A percentile compares a stretch with the other conserved stretches of the same genome.
Evolutionary conservation across 1,284 basidiomycete genomes (phyloP).

Genomic region (Thelephora terrestris): DNA sequence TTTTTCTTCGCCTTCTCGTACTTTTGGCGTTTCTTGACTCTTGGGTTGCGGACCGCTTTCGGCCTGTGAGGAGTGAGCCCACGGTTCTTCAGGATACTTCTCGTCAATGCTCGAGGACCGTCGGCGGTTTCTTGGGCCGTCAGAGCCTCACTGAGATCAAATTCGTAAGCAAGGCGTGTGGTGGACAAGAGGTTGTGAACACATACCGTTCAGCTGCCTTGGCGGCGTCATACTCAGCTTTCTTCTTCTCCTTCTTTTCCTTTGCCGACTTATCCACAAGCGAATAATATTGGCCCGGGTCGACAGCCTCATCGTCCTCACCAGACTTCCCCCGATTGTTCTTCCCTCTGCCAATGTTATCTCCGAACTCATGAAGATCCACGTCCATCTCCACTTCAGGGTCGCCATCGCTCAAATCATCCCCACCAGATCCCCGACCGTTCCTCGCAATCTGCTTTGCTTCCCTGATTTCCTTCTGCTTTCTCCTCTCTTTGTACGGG

Average conservation of each 20-base stretch:
- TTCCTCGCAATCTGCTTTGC: slow-evolving; percentile 39
- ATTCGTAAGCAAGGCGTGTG: not conserved
- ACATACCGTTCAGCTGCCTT: slow-evolving; percentile 56
- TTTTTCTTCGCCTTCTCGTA: slow-evolving; percentile 94
- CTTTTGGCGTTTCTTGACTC: slow-evolving; percentile 89
- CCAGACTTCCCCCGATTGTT: slow-evolving; percentile 19
- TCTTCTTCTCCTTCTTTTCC: slow-evolving; percentile 69
- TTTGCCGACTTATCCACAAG: slow-evolving; percentile 70
- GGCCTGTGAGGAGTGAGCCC: slow-evolving; percentile 83
- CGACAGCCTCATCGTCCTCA: slow-evolving; percentile 30
- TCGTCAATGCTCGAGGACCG: slow-evolving; percentile 79
- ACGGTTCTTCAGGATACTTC: slow-evolving; percentile 86
- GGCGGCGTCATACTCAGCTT: slow-evolving; percentile 66
- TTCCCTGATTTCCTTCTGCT: slow-evolving; percentile 43
- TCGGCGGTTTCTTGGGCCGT: slow-evolving; percentile 39
- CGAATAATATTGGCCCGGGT: slow-evolving; percentile 75
- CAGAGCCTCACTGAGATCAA: slow-evolving; percentile 33
- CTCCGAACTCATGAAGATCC: not conserved
- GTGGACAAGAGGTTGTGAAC: not conserved
- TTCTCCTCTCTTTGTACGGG: slow-evolving; percentile 64
- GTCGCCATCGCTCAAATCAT: slow-evolving; percentile 55
- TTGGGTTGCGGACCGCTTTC: slow-evolving; percentile 85
- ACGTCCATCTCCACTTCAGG: slow-evolving; percentile 28
- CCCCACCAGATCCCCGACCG: slow-evolving; percentile 42
- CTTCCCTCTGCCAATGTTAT: slow-evolving; percentile 14